Conservation (phyloP, 2,329 filamentous ascomycete genomes). For the Amauroascus verrucosus region DNA sequence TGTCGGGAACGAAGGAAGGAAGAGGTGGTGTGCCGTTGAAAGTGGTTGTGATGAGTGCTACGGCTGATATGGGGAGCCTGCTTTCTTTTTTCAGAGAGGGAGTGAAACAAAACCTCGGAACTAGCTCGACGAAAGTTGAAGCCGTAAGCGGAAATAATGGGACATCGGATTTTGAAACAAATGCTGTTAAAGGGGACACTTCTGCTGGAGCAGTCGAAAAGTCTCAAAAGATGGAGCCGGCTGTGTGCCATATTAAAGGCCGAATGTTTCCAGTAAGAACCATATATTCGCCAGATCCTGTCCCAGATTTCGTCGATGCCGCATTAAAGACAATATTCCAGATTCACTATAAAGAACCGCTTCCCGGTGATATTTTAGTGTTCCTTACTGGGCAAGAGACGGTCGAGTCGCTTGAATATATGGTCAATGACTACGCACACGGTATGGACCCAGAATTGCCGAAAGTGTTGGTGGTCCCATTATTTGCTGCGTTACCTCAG, state of each 20-base stretch:
- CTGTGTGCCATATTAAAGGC: constrained; percentile 65
- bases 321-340: constrained; percentile 74
- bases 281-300: constrained; percentile 61
- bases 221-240: constrained; percentile 15
- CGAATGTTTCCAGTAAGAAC: constrained; percentile 78
- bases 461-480: constrained; percentile 56
- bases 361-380: constrained; percentile 88
- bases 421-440: constrained; percentile 68
- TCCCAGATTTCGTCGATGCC: constrained; percentile 71
- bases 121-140: neutral
- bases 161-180: constrained; percentile 4
- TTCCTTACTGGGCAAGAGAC: constrained; percentile 91
- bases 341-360: constrained; percentile 73
- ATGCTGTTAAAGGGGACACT: constrained; percentile 10
- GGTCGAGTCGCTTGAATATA: constrained; percentile 68
- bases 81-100: constrained; percentile 57
- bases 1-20: constrained; percentile 48
- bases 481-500: constrained; percentile 85
- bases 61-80: constrained; percentile 74
- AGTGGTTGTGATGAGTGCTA: constrained; percentile 93
- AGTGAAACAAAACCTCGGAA: constrained; percentile 4
- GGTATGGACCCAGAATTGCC: constrained; percentile 66
- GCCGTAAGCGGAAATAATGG: neutral
- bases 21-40: constrained; percentile 68
- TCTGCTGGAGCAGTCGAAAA: neutral